Conservation (phyloP, 805 yeast genomes). For the Metschnikowia baotianmanensis region DNA sequence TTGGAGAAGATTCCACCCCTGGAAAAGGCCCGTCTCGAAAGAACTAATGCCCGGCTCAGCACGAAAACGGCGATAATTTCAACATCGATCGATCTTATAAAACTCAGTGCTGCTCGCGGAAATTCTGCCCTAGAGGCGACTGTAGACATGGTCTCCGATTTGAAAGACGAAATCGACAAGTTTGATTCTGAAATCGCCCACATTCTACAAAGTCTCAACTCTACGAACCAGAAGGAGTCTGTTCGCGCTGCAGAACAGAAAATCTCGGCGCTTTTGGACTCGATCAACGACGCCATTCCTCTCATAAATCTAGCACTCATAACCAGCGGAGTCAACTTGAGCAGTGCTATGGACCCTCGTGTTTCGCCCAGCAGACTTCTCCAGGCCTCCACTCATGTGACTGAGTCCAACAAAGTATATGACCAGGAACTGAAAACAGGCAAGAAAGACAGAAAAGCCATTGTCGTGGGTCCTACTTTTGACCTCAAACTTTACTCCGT, state of each 20-base stretch:
- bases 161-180: constrained; percentile 55
- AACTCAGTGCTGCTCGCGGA: constrained; percentile 59
- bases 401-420: constrained; percentile 34
- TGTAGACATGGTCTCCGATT: constrained; percentile 49
- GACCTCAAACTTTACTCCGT: constrained; percentile 57
- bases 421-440: background rate
- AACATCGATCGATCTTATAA: constrained; percentile 66
- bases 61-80: constrained; percentile 60
- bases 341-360: constrained; percentile 46
- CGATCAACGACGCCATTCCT: constrained; percentile 70
- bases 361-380: constrained; percentile 65
- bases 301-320: constrained; percentile 61
- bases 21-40: constrained; percentile 46
- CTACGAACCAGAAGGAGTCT: constrained; percentile 34
- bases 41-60: constrained; percentile 45
- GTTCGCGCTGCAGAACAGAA: constrained; percentile 47
- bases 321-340: constrained; percentile 64
- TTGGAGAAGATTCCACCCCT: constrained; percentile 54
- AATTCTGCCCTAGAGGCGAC: constrained; percentile 57
- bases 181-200: constrained; percentile 51
- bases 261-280: constrained; percentile 45
- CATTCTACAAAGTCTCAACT: constrained; percentile 32
- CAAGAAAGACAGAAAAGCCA: background rate
- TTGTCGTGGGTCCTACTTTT: constrained; percentile 59
- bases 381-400: constrained; percentile 55